Base-by-base conservation (phyloP, 352 stramenopile genomes). In the Phytopythium cucurbitacearum region DNA sequence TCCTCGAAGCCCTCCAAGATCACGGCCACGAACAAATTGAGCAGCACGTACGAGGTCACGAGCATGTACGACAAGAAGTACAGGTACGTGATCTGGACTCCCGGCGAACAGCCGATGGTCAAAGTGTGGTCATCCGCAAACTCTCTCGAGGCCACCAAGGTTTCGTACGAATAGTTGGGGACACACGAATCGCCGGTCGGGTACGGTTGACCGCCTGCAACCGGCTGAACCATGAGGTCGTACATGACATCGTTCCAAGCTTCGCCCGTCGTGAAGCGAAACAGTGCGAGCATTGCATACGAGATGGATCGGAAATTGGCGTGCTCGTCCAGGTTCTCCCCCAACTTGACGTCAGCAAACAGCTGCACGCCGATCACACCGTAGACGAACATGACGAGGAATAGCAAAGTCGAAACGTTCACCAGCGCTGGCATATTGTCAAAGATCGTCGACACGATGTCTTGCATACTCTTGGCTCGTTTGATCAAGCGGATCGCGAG, bases 361-460 rank as follows among this genome's bases (percentile, higher is more conserved):
- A 97, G 68, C 58, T 98, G 85, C 2, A 97, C 79, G 3, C 87
- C 88, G 64, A 96, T 75, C 3, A 91, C 84, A 28, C 88, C 83
- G 47, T 95, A 97, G 58, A 98, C 96, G 60, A 97, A 97, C 56
- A 97, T 91, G 4, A 98, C 57, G 4, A 98, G 59, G 16, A 95
- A 85, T 7, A 98, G 62, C 4, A 98, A 60, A 8, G 70, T 73
- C 7, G 76, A 87, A 38, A 98, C 95, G 62, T 95, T 97, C 15
- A 75, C 76, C 28, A 95, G 80, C 2, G 77, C 87, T 28, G 90
- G 91, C 36, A 98, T 48, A 13, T 85, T 90, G 16, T 82, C 74
- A 10, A 97, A 38, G 35, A 98, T 71, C 5, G 91, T 96, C 51
- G 95, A 92, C 57, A 96, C 89, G 15, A 96, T 66, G 56, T 94